These are phyloP conservation scores for Solanum virginianum DNA, from an alignment of 257 asterid species.

Conservation along the genomic window DNA sequence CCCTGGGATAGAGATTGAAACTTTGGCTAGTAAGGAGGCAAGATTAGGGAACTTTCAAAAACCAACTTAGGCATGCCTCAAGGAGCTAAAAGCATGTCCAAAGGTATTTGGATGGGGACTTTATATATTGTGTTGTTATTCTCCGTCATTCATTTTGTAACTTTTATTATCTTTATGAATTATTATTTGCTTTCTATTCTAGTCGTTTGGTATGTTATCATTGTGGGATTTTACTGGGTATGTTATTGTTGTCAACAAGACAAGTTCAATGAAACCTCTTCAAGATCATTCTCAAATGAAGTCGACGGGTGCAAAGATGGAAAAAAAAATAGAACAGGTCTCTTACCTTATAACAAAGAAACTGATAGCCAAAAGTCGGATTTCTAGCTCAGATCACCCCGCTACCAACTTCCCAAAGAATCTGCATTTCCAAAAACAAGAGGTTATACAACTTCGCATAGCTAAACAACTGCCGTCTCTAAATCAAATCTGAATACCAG, in stretches of 20 bases:
- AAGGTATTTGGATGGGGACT: too few species aligned
- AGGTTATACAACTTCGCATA: not conserved
- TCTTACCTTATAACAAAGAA: constrained; percentile 59
- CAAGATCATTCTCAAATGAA: not conserved
- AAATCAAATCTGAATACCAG: not conserved
- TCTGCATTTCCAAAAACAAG: not conserved
- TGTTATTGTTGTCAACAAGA: not conserved
- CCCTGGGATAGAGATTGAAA: too few species aligned
- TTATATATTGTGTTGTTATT: too few species aligned
- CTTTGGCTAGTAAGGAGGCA: too few species aligned
- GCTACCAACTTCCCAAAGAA: not conserved
- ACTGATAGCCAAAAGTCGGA: not conserved
- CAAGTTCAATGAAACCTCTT: not conserved
- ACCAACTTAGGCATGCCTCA: too few species aligned
- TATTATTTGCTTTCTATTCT: too few species aligned
- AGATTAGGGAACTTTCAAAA: too few species aligned
- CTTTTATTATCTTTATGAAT: too few species aligned
- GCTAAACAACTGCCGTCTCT: not conserved
- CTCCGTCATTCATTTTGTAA: too few species aligned
- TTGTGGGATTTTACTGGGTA: too few species aligned
- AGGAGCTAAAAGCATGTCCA: too few species aligned
- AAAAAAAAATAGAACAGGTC: constrained; percentile 8
- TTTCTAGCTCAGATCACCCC: not conserved
- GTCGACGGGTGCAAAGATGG: not conserved
- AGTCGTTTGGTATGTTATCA: too few species aligned